Percentiles rank a stretch among this genome's conserved stretches.
Evolutionary conservation across 768 basidiomycete species (phyloP).

Genomic region (Agaricus sinodeliciosus): DNA sequence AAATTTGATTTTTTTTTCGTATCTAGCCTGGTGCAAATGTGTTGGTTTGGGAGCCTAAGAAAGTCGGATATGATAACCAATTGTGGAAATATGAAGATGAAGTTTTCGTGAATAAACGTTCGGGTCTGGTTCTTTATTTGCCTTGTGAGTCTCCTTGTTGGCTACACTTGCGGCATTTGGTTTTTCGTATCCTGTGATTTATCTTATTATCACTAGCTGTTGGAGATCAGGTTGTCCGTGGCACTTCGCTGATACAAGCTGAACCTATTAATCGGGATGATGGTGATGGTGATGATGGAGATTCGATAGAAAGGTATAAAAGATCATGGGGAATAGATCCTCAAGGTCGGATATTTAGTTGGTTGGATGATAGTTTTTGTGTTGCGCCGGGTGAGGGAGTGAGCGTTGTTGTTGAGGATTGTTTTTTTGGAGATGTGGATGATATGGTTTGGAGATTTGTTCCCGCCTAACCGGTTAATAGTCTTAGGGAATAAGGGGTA

Average conservation of each 20-base stretch:
- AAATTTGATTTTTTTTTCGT: background rate
- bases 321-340: background rate
- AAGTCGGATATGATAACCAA: background rate
- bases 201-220: background rate
- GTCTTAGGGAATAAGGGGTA: too few species aligned
- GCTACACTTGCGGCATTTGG: too few species aligned
- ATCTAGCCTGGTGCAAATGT: background rate
- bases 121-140: background rate
- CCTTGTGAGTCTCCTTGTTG: background rate
- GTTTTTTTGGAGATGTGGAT: background rate
- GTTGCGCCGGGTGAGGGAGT: background rate
- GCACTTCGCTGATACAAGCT: background rate
- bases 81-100: background rate
- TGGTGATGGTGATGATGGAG: too few species aligned
- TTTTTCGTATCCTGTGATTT: background rate
- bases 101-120: background rate
- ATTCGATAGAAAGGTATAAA: background rate
- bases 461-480: background rate
- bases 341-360: background rate
- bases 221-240: background rate
- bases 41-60: background rate
- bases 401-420: background rate
- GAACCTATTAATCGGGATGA: background rate
- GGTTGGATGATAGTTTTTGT: background rate
- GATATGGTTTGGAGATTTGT: background rate